Base-by-base conservation (phyloP, 495 filamentous ascomycete species). In the Mytilinidion resinicola region DNA sequence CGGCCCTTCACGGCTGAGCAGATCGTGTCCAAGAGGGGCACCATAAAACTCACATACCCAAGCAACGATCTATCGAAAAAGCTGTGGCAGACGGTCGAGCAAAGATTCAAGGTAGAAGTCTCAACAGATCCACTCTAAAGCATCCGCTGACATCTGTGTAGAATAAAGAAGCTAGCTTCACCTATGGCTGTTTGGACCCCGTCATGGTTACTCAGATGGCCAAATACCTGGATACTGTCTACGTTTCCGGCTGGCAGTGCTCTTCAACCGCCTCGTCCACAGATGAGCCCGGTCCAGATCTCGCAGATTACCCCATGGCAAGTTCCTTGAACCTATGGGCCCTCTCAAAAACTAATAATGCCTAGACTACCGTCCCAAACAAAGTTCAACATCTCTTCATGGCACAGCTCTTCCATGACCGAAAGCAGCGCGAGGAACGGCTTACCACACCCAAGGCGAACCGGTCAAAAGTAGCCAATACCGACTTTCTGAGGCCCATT, bases 201-300 rank as follows among this genome's bases (percentile, higher is more conserved):
- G 95, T 95, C 5, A 96, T 96, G 88, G 80, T 98, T 67, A 96
- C 95, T 19, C 93, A 98, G 72, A 98, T 98, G 93, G 92, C 91
- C 66, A 95, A 97, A 73, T 97, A 93, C 74, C 81, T 97, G 52
- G 93, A 98, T 70, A 98, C 95, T 38, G 90, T 98, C 71, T 98
- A 98, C 68, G 91, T 98, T 53, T 96, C 92, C 38, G 93, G 93
- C 61, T 98, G 93, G 93, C 95, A 98, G 74, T 96, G 89, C 68
- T 96, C 92, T 2, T 95, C 90, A 33, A 98, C 93, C 3, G 93
- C 93, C 38, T 96, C 91, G 19, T 83, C 90, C 0, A 88, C 90
- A 9, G 89, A 98, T 64, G 93, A 98, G 75, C 93, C 93, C 17
- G 95, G 91, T 41, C 93, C 93, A 51, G 93, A 98, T 86, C 83